phyloP scores from a whole-genome alignment of 495 filamentous ascomycete genomes.

The Talaromyces stipitatus region DNA sequence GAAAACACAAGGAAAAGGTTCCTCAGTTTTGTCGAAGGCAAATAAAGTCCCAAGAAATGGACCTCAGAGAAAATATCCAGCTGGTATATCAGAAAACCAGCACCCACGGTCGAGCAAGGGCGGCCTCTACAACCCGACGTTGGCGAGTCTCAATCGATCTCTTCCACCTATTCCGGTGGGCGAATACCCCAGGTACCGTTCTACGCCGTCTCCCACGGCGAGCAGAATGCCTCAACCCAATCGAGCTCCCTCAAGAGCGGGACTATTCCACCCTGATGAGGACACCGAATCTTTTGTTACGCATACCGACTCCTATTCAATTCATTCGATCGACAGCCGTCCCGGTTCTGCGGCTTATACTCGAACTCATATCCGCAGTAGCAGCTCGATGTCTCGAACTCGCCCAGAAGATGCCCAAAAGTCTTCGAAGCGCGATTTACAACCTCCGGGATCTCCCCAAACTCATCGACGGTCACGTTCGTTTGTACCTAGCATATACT shows the following conservation, averaged over 20 bases:
- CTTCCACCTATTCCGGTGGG: slow-evolving; percentile 34
- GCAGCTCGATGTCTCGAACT: slow-evolving; percentile 39
- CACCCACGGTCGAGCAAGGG: not conserved
- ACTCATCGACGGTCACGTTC: slow-evolving; percentile 10
- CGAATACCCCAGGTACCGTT: slow-evolving; percentile 13
- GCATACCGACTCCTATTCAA: slow-evolving; percentile 53
- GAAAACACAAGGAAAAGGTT: slow-evolving; percentile 7
- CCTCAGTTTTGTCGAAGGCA: not conserved
- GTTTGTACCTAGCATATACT: slow-evolving; percentile 60
- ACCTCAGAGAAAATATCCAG: not conserved
- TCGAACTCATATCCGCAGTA: slow-evolving; percentile 40
- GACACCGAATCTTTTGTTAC: slow-evolving; percentile 51
- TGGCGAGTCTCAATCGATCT: slow-evolving; percentile 19
- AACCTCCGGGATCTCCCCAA: not conserved
- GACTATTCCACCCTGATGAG: slow-evolving; percentile 40
- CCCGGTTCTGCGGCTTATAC: slow-evolving; percentile 40
- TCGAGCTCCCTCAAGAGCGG: slow-evolving; percentile 26
- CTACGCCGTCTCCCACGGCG: slow-evolving; percentile 16
- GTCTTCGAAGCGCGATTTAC: slow-evolving; percentile 5
- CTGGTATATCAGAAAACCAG: not conserved
- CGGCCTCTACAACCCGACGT: not conserved
- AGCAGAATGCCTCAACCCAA: slow-evolving; percentile 16
- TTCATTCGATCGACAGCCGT: slow-evolving; percentile 36
- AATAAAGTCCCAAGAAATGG: not conserved
- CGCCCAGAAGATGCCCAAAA: slow-evolving; percentile 34